phyloP scores from a whole-genome alignment of 306 rosid genomes.

The Gastrolobium bilobum region DNA sequence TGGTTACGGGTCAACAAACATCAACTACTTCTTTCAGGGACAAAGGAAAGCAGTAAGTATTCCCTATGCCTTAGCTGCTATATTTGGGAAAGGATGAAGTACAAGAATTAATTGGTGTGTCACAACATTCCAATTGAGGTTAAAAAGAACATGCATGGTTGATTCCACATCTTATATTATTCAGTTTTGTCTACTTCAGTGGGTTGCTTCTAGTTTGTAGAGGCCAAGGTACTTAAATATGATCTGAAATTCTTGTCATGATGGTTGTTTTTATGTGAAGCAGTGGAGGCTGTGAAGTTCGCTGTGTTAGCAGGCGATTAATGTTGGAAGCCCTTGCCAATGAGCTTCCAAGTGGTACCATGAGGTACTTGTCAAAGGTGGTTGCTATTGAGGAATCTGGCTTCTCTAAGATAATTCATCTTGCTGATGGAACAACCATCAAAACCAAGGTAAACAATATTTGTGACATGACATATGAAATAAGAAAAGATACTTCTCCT shows the following conservation, averaged over 20 bases:
- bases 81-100: not conserved
- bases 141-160: not conserved
- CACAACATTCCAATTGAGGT: not conserved
- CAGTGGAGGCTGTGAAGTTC: slow-evolving; percentile 58
- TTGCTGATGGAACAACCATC: slow-evolving; percentile 68
- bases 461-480: not conserved
- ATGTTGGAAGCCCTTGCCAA: slow-evolving; percentile 70
- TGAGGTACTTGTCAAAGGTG: slow-evolving; percentile 75
- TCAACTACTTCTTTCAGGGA: slow-evolving; percentile 45
- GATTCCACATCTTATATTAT: too few species aligned
- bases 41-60: slow-evolving; percentile 63
- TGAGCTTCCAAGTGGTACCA: slow-evolving; percentile 75
- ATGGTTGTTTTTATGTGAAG: not conserved
- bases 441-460: slow-evolving; percentile 64
- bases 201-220: not conserved
- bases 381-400: slow-evolving; percentile 75
- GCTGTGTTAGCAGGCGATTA: slow-evolving; percentile 64
- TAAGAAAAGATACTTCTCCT: not conserved
- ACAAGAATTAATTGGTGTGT: not conserved
- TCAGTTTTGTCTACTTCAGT: not conserved
- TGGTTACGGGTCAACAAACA: slow-evolving; percentile 60
- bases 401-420: slow-evolving; percentile 69
- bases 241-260: not conserved
- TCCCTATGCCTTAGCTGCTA: not conserved
- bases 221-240: slow-evolving; percentile 3